A percentile compares a stretch with the other conserved stretches of the same genome.
These are phyloP conservation scores for Chrysanthemum makinoi DNA, from an alignment of 129 eudicot genomes.

Conservation along the genomic window DNA sequence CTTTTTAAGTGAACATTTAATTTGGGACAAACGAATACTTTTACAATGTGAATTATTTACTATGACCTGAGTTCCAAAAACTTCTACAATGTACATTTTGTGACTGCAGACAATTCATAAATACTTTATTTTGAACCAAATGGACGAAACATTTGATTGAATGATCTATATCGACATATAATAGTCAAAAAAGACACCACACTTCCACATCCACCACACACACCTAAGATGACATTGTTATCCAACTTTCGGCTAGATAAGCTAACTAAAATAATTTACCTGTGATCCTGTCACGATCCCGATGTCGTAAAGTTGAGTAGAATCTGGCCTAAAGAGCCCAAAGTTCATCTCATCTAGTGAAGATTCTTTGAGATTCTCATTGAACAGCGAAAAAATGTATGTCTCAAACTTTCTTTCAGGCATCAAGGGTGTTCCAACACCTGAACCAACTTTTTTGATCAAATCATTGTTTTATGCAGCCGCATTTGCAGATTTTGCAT, in stretches of 20 bases:
- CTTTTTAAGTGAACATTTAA: too few species aligned
- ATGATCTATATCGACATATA: not conserved
- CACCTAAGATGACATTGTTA: constrained; percentile 19
- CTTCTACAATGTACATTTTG: too few species aligned
- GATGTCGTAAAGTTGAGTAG: constrained; percentile 58
- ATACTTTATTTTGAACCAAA: too few species aligned
- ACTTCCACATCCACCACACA: not conserved
- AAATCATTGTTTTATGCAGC: constrained; percentile 67
- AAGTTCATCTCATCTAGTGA: constrained; percentile 72
- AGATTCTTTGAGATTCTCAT: constrained; percentile 53
- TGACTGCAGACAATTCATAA: too few species aligned
- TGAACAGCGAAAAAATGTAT: constrained; percentile 3
- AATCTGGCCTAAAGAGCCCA: constrained; percentile 82
- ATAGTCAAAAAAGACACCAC: constrained; percentile 18
- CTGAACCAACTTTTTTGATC: constrained; percentile 37
- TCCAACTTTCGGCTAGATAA: not conserved
- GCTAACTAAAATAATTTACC: constrained; percentile 31
- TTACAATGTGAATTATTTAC: too few species aligned
- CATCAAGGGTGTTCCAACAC: too few species aligned
- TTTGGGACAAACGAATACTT: too few species aligned
- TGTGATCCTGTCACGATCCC: constrained; percentile 54
- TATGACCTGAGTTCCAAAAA: too few species aligned
- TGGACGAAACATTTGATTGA: too few species aligned
- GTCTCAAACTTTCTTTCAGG: too few species aligned
- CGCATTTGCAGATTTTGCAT: constrained; percentile 57